A percentile compares a stretch with the other conserved stretches of the same genome.
phyloP scores from a whole-genome alignment of 352 stramenopile species.

The Globisporangium recalcitrans region DNA sequence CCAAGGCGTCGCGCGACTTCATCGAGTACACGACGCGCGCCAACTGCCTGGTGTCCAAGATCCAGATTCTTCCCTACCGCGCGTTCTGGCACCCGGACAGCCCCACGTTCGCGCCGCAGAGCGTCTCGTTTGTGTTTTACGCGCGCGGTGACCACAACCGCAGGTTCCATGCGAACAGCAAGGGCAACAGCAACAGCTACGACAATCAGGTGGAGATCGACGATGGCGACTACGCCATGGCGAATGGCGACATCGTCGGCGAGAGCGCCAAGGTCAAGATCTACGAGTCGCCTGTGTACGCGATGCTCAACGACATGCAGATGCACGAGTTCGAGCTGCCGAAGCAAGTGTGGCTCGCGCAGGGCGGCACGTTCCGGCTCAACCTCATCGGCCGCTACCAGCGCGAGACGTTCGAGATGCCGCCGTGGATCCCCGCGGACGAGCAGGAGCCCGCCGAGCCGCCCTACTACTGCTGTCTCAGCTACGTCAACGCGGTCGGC shows the following conservation, averaged over 20 bases:
- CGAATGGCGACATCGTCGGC: conserved; percentile 10
- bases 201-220: not conserved
- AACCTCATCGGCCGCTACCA: conserved; percentile 58
- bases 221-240: conserved; percentile 9
- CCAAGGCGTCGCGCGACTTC: conserved; percentile 33
- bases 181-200: not conserved
- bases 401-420: conserved; percentile 42
- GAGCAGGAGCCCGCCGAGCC: conserved; percentile 25
- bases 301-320: conserved; percentile 60
- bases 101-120: conserved; percentile 58
- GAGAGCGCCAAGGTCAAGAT: conserved; percentile 2
- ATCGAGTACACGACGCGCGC: conserved; percentile 57
- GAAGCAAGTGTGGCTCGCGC: conserved; percentile 34
- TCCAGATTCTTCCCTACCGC: conserved; percentile 68
- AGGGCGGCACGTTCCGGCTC: conserved; percentile 36
- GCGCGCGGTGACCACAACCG: not conserved
- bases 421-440: conserved; percentile 43
- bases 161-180: conserved; percentile 1
- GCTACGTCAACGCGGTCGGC: conserved; percentile 44
- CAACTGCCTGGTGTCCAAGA: conserved; percentile 34
- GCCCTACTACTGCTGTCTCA: conserved; percentile 77
- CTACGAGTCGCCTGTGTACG: conserved; percentile 54
- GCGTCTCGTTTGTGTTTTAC: conserved; percentile 54
- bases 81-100: conserved; percentile 73
- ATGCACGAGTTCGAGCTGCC: conserved; percentile 56